phyloP scores from a whole-genome alignment of 768 basidiomycete genomes.

The Daedalea quercina region DNA sequence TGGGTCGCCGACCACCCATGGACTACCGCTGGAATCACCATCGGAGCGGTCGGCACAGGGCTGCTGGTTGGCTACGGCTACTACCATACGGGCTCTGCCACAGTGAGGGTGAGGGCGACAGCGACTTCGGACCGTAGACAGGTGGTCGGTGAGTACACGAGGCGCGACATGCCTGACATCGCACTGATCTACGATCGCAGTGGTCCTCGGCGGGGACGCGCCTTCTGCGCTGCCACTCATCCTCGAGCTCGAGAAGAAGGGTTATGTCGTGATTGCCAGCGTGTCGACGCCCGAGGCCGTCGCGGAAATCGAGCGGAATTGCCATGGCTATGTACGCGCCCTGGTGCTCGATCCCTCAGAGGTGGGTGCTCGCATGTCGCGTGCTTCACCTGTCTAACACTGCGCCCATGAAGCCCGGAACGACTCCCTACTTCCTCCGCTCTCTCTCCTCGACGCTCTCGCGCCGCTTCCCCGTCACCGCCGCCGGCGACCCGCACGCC shows the following conservation, averaged over 20 bases:
- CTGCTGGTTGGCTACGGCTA: constrained; percentile 52
- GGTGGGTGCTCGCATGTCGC: constrained; percentile 33
- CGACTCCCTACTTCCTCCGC: constrained; percentile 70
- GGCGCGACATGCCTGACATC: neutral
- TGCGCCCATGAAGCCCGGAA: constrained; percentile 46
- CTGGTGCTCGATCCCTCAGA: constrained; percentile 76
- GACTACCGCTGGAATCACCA: constrained; percentile 46
- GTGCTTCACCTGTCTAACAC: neutral
- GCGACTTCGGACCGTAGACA: constrained; percentile 33
- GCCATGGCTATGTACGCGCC: constrained; percentile 73
- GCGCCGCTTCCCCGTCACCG: constrained; percentile 73
- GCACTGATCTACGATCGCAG: constrained; percentile 29
- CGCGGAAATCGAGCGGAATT: constrained; percentile 52
- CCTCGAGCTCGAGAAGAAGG: constrained; percentile 65
- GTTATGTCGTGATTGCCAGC: constrained; percentile 79
- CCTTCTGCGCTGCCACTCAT: constrained; percentile 69
- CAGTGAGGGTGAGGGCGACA: constrained; percentile 19
- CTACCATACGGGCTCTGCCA: constrained; percentile 13
- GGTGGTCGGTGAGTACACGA: constrained; percentile 34
- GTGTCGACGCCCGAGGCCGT: constrained; percentile 66
- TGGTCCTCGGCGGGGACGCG: constrained; percentile 77
- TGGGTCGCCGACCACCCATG: constrained; percentile 59
- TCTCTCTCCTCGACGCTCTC: constrained; percentile 76
- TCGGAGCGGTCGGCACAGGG: constrained; percentile 54
- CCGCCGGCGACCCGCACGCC: constrained; percentile 76